Percentiles rank a stretch among this genome's conserved stretches.
These are phyloP conservation scores for Rhododendron vialii DNA, from an alignment of 148 eudicot species.

Conservation along the genomic window DNA sequence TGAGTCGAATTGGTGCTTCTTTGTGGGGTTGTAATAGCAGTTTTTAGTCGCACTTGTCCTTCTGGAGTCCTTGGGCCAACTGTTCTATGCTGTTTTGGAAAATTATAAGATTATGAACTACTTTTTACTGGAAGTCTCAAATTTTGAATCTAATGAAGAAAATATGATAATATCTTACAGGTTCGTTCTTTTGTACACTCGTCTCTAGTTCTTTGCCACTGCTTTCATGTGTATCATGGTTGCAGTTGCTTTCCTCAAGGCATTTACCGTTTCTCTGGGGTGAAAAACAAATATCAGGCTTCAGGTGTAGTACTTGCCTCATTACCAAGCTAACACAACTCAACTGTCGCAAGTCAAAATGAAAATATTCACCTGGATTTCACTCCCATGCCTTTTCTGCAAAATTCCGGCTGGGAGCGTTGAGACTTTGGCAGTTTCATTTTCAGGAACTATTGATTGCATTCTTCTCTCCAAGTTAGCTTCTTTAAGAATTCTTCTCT, in stretches of 20 bases:
- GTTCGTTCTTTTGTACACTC: conserved; percentile 19
- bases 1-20: conserved; percentile 9
- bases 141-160: background rate
- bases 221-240: conserved; percentile 13
- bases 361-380: conserved; percentile 23
- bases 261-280: conserved; percentile 19
- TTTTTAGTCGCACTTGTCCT: conserved; percentile 9
- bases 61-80: conserved; percentile 3
- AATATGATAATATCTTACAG: conserved; percentile 17
- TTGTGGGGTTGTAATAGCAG: conserved; percentile 20
- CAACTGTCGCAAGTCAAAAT: background rate
- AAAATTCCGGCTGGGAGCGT: conserved; percentile 23
- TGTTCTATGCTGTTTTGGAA: conserved; percentile 22
- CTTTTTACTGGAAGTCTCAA: background rate
- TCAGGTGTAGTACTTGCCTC: background rate
- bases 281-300: background rate
- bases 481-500: conserved; percentile 86
- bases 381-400: conserved; percentile 18
- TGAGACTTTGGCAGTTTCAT: conserved; percentile 31
- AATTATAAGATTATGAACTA: background rate
- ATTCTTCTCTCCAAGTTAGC: conserved; percentile 61
- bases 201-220: conserved; percentile 17
- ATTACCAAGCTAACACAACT: background rate
- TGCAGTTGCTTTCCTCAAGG: conserved; percentile 17
- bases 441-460: conserved; percentile 18